Evolutionary conservation across 306 rosid species (phyloP), one percentile per base, ranked within the genome.

Genomic region (Morella rubra): DNA sequence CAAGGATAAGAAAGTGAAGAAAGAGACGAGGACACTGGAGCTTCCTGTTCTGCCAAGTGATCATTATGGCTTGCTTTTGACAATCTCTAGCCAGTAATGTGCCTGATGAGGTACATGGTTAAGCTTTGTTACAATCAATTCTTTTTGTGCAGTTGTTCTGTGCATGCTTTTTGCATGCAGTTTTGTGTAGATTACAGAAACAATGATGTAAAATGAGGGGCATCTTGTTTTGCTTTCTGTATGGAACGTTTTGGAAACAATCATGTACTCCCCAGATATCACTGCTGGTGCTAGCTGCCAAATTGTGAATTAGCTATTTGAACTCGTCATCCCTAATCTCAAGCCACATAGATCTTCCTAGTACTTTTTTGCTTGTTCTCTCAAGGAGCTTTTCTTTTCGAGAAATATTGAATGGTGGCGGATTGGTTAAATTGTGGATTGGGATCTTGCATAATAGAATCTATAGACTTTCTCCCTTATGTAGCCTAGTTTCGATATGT

Each of bases 41-140:
- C 95, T 90, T 59, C 96, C 98, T 79, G 97, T 95, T 79, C 85
- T 95, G 77, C 97, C 97, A 1, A 92, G 98, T 69, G 97, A 95
- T 85, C 98, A 95, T 74, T 95, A 85, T 74, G 97, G 98, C 69
- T 73, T 95, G 83, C 87, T 92, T 73, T 87, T 95, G 85, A 85
- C 97, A 32, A 79, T 95, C 68, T 71, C 86, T 67, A 80, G 76
- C 66, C 81, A 73, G 73, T 82, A 74, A 77, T 71, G 60, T 60
- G 40, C 74, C 5, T 55, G 58, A 13, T 55, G 71, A 67, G 55
- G 66, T 73, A 54, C 4, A 74, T 40, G 79, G 47, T 14, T 12
- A 16, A 64, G 84, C 59, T 71, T 20, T 5, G 67, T 68, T 32
- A 73, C 5, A 72, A 8, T 13, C 19, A 44, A 14, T 64, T 68